Base-by-base conservation (phyloP, 306 rosid species). In the Prunus mongolica region DNA sequence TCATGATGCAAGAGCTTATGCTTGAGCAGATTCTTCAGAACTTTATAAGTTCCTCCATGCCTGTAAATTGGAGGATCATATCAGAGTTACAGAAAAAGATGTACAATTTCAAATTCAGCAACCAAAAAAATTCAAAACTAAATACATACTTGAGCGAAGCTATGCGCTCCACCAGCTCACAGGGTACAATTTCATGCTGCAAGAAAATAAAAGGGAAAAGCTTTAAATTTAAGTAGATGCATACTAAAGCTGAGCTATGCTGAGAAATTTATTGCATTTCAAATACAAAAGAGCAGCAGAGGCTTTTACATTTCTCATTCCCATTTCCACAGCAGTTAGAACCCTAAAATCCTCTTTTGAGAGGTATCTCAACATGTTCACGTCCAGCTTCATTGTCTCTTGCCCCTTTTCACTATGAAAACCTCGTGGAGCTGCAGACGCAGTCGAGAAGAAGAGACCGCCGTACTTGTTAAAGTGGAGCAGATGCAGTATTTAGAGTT, bases 21-120 rank as follows among this genome's bases (percentile, higher is more conserved):
- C 82, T 91, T 94, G 57, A 94, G 94, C 86, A 94, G 86, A 76
- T 90, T 89, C 74, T 89, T 94, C 85, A 93, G 50, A 63, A 93
- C 97, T 83, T 91, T 93, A 75, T 91, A 93, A 9, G 94, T 88
- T 71, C 97, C 97, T 5, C 98, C 98, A 83, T 89, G 97, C 88
- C 98, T 93, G 76, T 49, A 77, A 25, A 57, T 54, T 28, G 24
- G 20, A 20, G 18, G 3, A 60, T 30, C 28, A 38, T 25, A 13
- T 13, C 30, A 13, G 28, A 77, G 10, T 30, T 38, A 55, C 3
- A 24, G 8, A 66, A 52, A 11, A 47, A 47, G 52, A 47, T 4
- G 12, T 1, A 16, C 5, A 18, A 41, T 58, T 15, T 8, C 10
- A 19, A 50, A 30, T 20, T 7, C 22, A 65, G 14, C 3, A 18